A percentile compares a stretch with the other conserved stretches of the same genome.
Evolutionary conservation across 441 rosid genomes (phyloP).

Genomic region (Mallotus repandus): DNA sequence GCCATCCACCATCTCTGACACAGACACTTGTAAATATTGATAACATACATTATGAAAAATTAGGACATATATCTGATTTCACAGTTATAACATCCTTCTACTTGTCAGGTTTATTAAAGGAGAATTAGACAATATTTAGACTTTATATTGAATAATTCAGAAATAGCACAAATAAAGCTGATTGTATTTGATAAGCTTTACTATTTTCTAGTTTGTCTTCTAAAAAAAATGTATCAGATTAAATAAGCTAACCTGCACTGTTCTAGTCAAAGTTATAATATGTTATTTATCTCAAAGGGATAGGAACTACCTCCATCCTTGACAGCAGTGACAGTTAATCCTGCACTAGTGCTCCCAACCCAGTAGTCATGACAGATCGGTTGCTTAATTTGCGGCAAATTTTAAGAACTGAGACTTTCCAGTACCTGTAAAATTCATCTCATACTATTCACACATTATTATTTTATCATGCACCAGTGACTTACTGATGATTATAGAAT

Average conservation of each 20-base stretch:
- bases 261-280: not conserved
- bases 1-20: not conserved
- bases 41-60: not conserved
- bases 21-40: not conserved
- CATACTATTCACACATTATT: constrained; percentile 1
- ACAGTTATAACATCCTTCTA: not conserved
- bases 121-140: not conserved
- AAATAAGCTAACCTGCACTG: not conserved
- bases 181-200: too few relatives aligned
- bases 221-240: too few relatives aligned
- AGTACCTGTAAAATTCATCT: constrained; percentile 58
- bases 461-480: not conserved
- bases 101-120: not conserved
- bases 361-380: constrained; percentile 93
- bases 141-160: not conserved
- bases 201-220: too few relatives aligned
- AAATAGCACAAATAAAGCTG: not conserved
- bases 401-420: constrained; percentile 98
- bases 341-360: constrained; percentile 99
- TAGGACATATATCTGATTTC: not conserved
- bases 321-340: constrained; percentile 97
- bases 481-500: not conserved
- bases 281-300: not conserved
- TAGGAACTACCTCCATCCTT: constrained; percentile 79
- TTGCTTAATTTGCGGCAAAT: constrained; percentile 96